phyloP scores from a whole-genome alignment of 768 basidiomycete species.

The Rhizopogon vesiculosus region DNA sequence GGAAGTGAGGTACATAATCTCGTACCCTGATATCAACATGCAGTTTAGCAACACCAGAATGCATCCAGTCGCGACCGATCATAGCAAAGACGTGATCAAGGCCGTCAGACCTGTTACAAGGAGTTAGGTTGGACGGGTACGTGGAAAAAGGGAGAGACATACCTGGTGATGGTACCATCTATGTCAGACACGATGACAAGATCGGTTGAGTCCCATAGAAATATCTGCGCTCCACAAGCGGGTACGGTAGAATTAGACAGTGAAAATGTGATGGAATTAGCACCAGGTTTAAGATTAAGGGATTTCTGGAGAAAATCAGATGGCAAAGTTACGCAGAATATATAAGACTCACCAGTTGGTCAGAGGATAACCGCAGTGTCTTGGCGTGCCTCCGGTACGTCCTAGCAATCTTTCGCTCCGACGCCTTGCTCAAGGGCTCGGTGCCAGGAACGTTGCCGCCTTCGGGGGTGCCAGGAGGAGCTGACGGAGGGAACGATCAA shows the following conservation, averaged over 20 bases:
- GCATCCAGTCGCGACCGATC: slow-evolving; percentile 98
- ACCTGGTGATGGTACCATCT: slow-evolving; percentile 99
- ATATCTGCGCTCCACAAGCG: slow-evolving; percentile 88
- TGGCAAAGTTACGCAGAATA: background rate
- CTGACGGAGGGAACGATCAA: slow-evolving; percentile 25
- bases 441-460: slow-evolving; percentile 11
- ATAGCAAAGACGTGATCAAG: slow-evolving; percentile 96
- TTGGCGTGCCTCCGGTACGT: slow-evolving; percentile 72
- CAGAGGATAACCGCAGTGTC: slow-evolving; percentile 87
- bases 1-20: slow-evolving; percentile 96
- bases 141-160: slow-evolving; percentile 15
- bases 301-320: slow-evolving; percentile 54
- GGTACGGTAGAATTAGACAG: slow-evolving; percentile 77
- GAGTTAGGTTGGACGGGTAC: background rate
- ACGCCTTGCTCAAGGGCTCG: slow-evolving; percentile 20
- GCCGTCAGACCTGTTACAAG: slow-evolving; percentile 74
- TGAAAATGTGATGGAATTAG: slow-evolving; percentile 92
- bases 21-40: slow-evolving; percentile 98
- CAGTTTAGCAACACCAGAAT: slow-evolving; percentile 92
- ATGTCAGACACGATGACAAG: slow-evolving; percentile 93
- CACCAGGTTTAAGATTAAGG: slow-evolving; percentile 76
- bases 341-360: slow-evolving; percentile 72
- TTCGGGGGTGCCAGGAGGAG: slow-evolving; percentile 42
- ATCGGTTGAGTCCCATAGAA: slow-evolving; percentile 93
- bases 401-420: background rate